Conservation (phyloP, 306 rosid genomes). For the Lathyrus oleraceus region DNA sequence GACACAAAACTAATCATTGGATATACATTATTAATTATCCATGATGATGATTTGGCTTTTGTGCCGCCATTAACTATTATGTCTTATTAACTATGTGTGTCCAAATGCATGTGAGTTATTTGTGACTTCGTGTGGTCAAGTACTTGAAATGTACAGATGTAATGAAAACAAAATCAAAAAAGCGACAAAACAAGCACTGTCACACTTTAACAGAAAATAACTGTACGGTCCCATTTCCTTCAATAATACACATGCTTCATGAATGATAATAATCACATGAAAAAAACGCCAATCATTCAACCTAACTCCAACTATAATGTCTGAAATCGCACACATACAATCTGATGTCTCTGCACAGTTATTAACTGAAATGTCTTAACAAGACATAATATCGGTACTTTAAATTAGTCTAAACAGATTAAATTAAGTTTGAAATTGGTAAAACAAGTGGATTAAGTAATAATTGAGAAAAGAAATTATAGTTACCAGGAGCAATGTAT, state of each 20-base stretch:
- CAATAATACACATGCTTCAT: slow-evolving; percentile 28
- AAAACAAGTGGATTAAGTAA: background rate
- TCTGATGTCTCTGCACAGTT: too few relatives aligned
- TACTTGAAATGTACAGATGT: slow-evolving; percentile 32
- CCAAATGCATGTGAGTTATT: slow-evolving; percentile 35
- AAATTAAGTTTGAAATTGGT: background rate
- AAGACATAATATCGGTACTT: too few relatives aligned
- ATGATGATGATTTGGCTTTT: slow-evolving; percentile 35
- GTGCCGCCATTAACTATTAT: slow-evolving; percentile 20
- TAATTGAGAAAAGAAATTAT: background rate
- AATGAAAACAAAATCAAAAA: slow-evolving; percentile 27
- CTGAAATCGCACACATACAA: too few relatives aligned
- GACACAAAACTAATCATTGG: background rate
- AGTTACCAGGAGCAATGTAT: slow-evolving; percentile 89
- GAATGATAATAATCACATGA: background rate
- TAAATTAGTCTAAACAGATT: background rate
- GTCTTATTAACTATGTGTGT: slow-evolving; percentile 21
- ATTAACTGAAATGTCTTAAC: too few relatives aligned
- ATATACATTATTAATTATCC: background rate
- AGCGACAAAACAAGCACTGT: slow-evolving; percentile 13
- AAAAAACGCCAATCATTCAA: background rate
- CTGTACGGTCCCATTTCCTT: slow-evolving; percentile 31
- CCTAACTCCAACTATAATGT: background rate
- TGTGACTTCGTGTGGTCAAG: slow-evolving; percentile 37
- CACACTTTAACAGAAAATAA: slow-evolving; percentile 1